Base-by-base conservation (phyloP, 352 stramenopile genomes). In the Thalassiosira livingstoniorum region DNA sequence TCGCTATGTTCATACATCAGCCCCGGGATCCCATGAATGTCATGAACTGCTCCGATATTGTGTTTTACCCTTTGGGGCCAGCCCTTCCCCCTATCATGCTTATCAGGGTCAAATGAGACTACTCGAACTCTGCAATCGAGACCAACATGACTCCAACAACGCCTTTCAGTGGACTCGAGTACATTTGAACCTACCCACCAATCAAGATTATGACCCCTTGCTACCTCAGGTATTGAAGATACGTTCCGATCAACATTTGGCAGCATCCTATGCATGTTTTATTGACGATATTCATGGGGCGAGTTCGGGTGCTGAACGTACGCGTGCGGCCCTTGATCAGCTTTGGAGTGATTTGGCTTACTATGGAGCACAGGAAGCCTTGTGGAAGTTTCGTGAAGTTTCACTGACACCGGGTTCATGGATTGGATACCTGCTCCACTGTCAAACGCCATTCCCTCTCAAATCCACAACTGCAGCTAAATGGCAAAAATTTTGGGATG, bases 111-210 rank as follows among this genome's bases (percentile, higher is more conserved):
- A 75, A 23, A 34, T 45, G 0, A 5, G 64, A 1, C 66, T 75
- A 23, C 51, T 87, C 31, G 54, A 83, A n/a, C 34, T 80, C 0
- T 57, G 70, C 29, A 37, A 23, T 25, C 81, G 81, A 31, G 32
- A 82, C 51, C 71, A 21, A 35, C 43, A 34, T 0, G 55, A 82
- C 32, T 4, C 11, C 86, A 61, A 39, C 43, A 75, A 32, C 3
- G 29, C 0, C 43, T 87, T 2, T n/a, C 2, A 15, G n/a, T n/a
- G n/a, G n/a, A n/a, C n/a, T n/a, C n/a, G n/a, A n/a, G n/a, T n/a
- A n/a, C n/a, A n/a, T n/a, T 23, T 89, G 2, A 91, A 91, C 68
- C 43, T 89, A 27, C 83, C 83, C 29, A 65, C 66, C 0, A 11
- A 10, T 7, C 0, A 57, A n/a, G 37, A 71, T 11, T 90, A 86